These are phyloP conservation scores for Anisodus tanguticus DNA, from an alignment of 257 asterid genomes.

Conservation along the genomic window DNA sequence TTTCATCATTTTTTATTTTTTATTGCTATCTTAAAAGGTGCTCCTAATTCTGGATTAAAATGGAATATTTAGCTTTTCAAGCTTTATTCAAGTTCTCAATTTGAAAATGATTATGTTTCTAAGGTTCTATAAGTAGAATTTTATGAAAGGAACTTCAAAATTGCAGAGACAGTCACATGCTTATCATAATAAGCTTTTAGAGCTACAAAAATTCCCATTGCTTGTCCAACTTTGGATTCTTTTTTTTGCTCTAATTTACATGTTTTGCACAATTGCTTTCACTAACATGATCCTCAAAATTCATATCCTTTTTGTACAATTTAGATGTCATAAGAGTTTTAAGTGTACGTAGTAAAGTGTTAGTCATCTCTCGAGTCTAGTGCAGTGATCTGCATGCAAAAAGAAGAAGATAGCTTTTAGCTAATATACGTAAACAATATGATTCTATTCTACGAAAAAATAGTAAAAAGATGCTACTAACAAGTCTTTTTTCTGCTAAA, in stretches of 20 bases:
- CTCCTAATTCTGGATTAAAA: neutral
- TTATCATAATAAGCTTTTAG: constrained; percentile 34
- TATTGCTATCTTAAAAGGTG: no score
- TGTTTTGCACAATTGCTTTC: constrained; percentile 13
- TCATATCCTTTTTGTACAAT: constrained; percentile 3
- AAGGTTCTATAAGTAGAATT: constrained; percentile 31
- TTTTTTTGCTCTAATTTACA: neutral
- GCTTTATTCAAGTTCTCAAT: constrained; percentile 39
- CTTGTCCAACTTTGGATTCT: constrained; percentile 46
- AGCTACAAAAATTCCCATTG: constrained; percentile 48
- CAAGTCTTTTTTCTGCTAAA: neutral
- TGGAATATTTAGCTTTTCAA: constrained; percentile 49
- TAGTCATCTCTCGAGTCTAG: neutral
- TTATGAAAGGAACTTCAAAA: constrained; percentile 38
- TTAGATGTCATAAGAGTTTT: neutral
- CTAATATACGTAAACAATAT: neutral
- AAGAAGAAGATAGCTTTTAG: neutral
- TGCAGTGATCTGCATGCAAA: neutral
- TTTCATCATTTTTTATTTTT: neutral
- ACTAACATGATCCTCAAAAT: constrained; percentile 16
- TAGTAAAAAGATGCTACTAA: neutral
- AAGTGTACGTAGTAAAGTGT: neutral
- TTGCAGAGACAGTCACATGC: constrained; percentile 47
- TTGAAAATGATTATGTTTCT: constrained; percentile 34
- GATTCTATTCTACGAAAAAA: constrained; percentile 18